Conservation (phyloP, 192 early-diverging fungal species). For the Phlyctochytrium planicorne region DNA sequence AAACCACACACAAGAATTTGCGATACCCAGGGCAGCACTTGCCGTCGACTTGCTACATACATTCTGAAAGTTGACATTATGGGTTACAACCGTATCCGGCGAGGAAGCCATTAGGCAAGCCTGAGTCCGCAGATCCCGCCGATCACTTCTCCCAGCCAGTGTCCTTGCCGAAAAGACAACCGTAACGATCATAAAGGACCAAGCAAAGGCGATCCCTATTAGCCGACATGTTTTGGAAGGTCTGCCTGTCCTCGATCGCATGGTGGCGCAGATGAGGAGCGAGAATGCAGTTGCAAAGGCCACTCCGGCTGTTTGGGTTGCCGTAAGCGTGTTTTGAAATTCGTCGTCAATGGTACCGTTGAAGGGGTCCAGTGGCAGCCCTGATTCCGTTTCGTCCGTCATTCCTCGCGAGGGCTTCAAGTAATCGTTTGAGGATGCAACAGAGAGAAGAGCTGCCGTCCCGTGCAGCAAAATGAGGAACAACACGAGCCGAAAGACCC, state of each 20-base stretch:
- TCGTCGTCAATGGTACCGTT: neutral
- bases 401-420: neutral
- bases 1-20: no score
- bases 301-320: neutral
- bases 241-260: conserved; percentile 8
- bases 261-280: conserved; percentile 4
- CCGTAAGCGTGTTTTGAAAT: neutral
- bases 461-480: conserved; percentile 3
- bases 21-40: neutral
- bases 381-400: neutral
- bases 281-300: neutral
- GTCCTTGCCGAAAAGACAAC: neutral
- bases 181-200: neutral
- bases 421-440: conserved; percentile 1
- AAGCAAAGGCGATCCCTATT: neutral
- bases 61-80: neutral
- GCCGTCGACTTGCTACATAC: conserved; percentile 1
- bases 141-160: neutral
- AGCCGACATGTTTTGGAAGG: neutral
- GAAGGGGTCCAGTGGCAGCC: neutral
- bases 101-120: neutral
- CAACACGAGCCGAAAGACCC: conserved; percentile 1
- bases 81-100: neutral
- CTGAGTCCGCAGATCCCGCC: conserved; percentile 6
- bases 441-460: conserved; percentile 9